Evolutionary conservation across 2,329 filamentous ascomycete species (phyloP), one percentile per base, ranked within the genome.

Genomic region (Didymella arachidicola): DNA sequence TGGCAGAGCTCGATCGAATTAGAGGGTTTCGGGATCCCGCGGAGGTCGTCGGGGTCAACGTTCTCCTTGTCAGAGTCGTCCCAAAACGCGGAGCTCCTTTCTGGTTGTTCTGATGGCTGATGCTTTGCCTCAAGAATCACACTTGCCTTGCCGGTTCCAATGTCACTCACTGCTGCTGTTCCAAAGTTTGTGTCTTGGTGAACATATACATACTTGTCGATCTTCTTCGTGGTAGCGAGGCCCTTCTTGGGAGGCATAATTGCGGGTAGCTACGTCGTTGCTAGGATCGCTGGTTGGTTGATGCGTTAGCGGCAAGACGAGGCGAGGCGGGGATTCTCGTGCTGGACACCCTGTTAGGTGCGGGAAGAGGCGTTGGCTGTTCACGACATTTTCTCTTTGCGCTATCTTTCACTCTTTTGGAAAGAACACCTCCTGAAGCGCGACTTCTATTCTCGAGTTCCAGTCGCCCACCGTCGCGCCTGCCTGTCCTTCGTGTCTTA

Each of bases 241-340:
- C 71, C 71, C 53, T 63, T 71, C 46, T 59, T 64, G 42, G 62
- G 63, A 62, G 69, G 65, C 60, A 63, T 66, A n/a, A n/a, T 46
- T 39, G 53, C 59, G 45, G 48, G 46, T 57, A 53, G 43, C 57
- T 57, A 59, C 32, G 59, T 58, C 39, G 52, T 48, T 39, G 63
- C 59, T 43, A 34, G 60, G 66, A 60, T 57, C 65, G 64, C 65
- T 61, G 42, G 59, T 39, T 68, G 67, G 67, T 47, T 60, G 61
- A 46, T 44, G 60, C 60, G 60, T 54, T 55, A 62, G 65, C 61
- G 71, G 68, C 69, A 64, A 65, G 58, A 57, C 64, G 60, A 68
- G 58, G 58, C 64, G 60, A 68, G 63, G 67, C 62, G 62, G 64
- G 60, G 58, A 66, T 60, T 50, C 50, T 64, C 64, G 63, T 60